Evolutionary conservation across 2,329 filamentous ascomycete species (phyloP).

Genomic region (Botrytis squamosa): DNA sequence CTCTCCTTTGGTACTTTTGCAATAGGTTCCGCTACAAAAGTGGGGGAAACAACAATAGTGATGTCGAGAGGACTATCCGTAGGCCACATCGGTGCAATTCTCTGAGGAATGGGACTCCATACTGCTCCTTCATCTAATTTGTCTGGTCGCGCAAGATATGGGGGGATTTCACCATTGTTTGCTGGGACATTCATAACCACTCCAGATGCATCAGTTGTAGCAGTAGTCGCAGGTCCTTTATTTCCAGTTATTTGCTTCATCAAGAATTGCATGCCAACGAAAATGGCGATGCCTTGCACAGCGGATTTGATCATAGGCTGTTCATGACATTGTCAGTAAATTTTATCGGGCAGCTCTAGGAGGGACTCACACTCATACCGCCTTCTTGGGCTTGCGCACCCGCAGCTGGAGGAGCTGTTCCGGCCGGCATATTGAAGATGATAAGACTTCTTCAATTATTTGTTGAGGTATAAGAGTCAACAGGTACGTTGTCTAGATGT

Average conservation of each 20-base stretch:
- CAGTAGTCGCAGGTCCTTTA: slow-evolving; percentile 44
- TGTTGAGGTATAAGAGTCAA: not conserved
- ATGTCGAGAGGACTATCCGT: slow-evolving; percentile 77
- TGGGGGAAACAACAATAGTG: slow-evolving; percentile 77
- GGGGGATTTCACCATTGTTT: slow-evolving; percentile 58
- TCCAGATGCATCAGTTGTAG: slow-evolving; percentile 53
- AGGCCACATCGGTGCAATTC: slow-evolving; percentile 85
- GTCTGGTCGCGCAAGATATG: slow-evolving; percentile 64
- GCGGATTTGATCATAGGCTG: slow-evolving; percentile 41
- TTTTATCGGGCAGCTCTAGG: not conserved
- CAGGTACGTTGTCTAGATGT: slow-evolving; percentile 3
- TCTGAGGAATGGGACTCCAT: slow-evolving; percentile 65
- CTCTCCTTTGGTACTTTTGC: slow-evolving; percentile 63
- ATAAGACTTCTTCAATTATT: slow-evolving; percentile 1
- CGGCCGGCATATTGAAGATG: slow-evolving; percentile 38
- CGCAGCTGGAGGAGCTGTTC: slow-evolving; percentile 36
- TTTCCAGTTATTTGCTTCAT: slow-evolving; percentile 54
- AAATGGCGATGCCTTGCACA: slow-evolving; percentile 55
- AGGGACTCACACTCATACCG: slow-evolving; percentile 37
- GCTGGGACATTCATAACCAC: slow-evolving; percentile 53
- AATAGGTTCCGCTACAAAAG: slow-evolving; percentile 66
- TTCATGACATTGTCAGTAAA: slow-evolving; percentile 24
- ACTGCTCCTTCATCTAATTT: slow-evolving; percentile 58
- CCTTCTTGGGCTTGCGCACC: slow-evolving; percentile 34
- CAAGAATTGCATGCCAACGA: slow-evolving; percentile 55